These are phyloP conservation scores for Saccharum officinarum DNA, from an alignment of 176 grass and related monocot species.

Conservation along the genomic window DNA sequence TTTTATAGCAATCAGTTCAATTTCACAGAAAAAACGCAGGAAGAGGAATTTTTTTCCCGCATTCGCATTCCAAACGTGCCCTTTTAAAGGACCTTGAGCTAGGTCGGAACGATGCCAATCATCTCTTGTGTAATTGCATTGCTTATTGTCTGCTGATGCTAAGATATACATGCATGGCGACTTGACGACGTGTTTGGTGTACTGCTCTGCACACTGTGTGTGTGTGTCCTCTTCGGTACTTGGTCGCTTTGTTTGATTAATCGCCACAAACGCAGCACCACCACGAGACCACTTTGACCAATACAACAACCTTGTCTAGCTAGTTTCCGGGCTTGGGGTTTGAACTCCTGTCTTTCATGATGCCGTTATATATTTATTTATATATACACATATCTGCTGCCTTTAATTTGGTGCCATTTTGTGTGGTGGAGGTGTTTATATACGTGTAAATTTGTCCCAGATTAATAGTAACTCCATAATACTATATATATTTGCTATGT, in stretches of 20 bases:
- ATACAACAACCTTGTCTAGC: slow-evolving; percentile 19
- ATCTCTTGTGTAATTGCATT: slow-evolving; percentile 16
- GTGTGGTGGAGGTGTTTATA: background rate
- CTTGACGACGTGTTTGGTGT: background rate
- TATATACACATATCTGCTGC: background rate
- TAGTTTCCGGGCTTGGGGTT: slow-evolving; percentile 30
- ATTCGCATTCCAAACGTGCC: no score
- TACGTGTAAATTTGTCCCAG: background rate
- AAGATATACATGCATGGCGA: background rate
- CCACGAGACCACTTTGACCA: slow-evolving; percentile 37
- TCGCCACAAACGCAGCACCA: slow-evolving; percentile 4
- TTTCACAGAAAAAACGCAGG: no score
- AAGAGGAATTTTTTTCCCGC: no score
- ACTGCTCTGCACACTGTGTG: background rate
- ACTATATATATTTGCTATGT: no score
- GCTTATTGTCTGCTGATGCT: background rate
- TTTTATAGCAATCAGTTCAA: no score
- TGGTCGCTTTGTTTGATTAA: slow-evolving; percentile 37
- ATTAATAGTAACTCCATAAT: background rate
- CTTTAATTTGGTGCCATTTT: background rate
- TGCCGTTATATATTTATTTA: background rate
- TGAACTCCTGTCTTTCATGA: slow-evolving; percentile 14
- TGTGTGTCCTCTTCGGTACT: slow-evolving; percentile 47
- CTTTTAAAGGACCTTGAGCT: background rate
- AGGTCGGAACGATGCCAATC: slow-evolving; percentile 7